Evolutionary conservation across 2,329 filamentous ascomycete species (phyloP).

Genomic region (Neocatenulostroma microsporum): DNA sequence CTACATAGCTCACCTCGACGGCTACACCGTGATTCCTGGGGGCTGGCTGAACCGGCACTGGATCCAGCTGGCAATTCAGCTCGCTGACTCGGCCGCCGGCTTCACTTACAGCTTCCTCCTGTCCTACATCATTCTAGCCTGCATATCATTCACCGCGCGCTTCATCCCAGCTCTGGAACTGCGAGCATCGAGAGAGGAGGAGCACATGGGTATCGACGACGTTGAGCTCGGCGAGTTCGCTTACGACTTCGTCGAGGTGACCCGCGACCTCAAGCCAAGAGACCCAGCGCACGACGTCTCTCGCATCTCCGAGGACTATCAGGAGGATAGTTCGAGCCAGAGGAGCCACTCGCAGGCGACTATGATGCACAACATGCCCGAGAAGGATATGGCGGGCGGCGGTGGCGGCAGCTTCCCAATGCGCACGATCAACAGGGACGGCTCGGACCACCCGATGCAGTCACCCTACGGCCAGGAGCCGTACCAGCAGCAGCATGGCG

Average conservation of each 20-base stretch:
- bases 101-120: slow-evolving; percentile 70
- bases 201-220: slow-evolving; percentile 79
- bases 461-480: too few species aligned
- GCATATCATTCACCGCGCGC: slow-evolving; percentile 60
- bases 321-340: slow-evolving; percentile 10
- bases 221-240: slow-evolving; percentile 86
- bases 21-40: slow-evolving; percentile 57
- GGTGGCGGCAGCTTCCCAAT: slow-evolving; percentile 5
- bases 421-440: slow-evolving; percentile 5
- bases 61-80: slow-evolving; percentile 74
- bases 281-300: slow-evolving; percentile 4
- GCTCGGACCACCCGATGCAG: background rate
- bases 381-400: slow-evolving; percentile 5
- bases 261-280: slow-evolving; percentile 52
- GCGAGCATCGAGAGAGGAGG: slow-evolving; percentile 66
- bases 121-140: slow-evolving; percentile 63
- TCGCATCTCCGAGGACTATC: slow-evolving; percentile 7
- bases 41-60: slow-evolving; percentile 81
- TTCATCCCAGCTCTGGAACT: slow-evolving; percentile 68
- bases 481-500: slow-evolving; percentile 1
- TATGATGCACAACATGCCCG: slow-evolving; percentile 11
- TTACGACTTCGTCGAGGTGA: slow-evolving; percentile 88
- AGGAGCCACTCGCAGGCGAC: slow-evolving; percentile 12
- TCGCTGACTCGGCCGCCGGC: slow-evolving; percentile 71
- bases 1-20: slow-evolving; percentile 76